Evolutionary conservation across 768 basidiomycete genomes (phyloP).

Genomic region (Suillus variegatus): DNA sequence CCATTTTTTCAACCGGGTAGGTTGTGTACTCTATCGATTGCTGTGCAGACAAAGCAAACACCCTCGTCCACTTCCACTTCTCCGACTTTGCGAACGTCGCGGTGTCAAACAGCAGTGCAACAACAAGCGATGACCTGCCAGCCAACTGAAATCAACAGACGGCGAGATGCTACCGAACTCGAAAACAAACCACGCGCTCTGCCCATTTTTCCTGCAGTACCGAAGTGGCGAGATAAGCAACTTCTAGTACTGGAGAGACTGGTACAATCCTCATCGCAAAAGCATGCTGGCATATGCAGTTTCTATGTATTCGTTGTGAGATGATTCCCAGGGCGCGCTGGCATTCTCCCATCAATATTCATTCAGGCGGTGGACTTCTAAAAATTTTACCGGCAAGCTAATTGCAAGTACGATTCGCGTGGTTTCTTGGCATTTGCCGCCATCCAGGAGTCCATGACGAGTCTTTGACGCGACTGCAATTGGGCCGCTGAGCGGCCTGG

Average conservation of each 20-base stretch:
- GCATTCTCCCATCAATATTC: neutral
- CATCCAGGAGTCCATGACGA: neutral
- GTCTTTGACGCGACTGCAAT: neutral
- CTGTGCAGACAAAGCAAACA: neutral
- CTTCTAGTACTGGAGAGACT: neutral
- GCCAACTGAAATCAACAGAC: neutral
- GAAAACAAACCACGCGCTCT: neutral
- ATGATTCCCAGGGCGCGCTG: neutral
- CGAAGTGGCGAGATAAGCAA: neutral
- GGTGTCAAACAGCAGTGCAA: neutral
- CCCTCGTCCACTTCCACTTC: neutral
- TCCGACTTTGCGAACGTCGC: neutral
- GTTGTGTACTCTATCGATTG: neutral
- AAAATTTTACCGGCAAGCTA: neutral
- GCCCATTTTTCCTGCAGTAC: neutral
- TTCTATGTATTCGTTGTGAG: neutral
- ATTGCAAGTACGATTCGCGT: neutral
- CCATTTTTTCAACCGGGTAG: neutral
- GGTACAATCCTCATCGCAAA: neutral
- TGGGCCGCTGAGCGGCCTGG: neutral
- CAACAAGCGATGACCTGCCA: neutral
- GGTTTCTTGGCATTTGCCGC: neutral
- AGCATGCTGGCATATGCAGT: neutral
- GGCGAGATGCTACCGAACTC: neutral
- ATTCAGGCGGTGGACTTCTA: neutral